Evolutionary conservation across 2,329 filamentous ascomycete genomes (phyloP), one percentile per base, ranked within the genome.

Genomic region (Leptoxyphium fumago): DNA sequence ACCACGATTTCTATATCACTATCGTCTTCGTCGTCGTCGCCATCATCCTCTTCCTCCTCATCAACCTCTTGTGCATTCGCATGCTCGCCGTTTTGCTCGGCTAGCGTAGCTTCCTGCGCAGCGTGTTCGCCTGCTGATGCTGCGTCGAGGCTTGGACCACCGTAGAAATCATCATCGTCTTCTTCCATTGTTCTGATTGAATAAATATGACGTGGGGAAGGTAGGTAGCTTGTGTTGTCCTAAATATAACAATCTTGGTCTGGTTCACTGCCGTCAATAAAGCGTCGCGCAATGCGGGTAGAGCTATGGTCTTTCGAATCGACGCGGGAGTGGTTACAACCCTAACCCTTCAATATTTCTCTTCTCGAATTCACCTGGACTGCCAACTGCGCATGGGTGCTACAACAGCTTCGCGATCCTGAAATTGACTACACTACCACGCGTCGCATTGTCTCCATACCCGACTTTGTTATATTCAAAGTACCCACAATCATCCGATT

Each of bases 141-240:
- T 43, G 46, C 36, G 39, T 43, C 41, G 36, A 40, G 34, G 32
- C 5, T 17, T 40, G 39, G 15, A 21, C 50, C 54, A 44, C 61
- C 58, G 55, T 72, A 72, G 50, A 72, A 66, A 58, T 72, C 69
- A 49, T 72, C 69, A 46, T 72, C 69, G 49, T 72, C 69, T 48
- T 71, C 69, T 36, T 70, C 68, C 69, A 72, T 71, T 11, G 21
- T 52, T 4, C 4, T 9, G 32, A 36, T 36, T 5, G 32, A 36
- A 15, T 13, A 9, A 9, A 13, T 36, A 36, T 7, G 21, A 4
- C 7, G 21, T 26, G 21, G 3, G 21, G 21, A 26, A 26, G 7
- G 21, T 26, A 7, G 3, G 21, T 7, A 26, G 7, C 4, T 3
- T 26, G 21, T 3, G 7, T 26, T 26, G 21, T 26, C 21, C 21